phyloP scores from a whole-genome alignment of 2,329 filamentous ascomycete species.

The Juglanconis oblonga region DNA sequence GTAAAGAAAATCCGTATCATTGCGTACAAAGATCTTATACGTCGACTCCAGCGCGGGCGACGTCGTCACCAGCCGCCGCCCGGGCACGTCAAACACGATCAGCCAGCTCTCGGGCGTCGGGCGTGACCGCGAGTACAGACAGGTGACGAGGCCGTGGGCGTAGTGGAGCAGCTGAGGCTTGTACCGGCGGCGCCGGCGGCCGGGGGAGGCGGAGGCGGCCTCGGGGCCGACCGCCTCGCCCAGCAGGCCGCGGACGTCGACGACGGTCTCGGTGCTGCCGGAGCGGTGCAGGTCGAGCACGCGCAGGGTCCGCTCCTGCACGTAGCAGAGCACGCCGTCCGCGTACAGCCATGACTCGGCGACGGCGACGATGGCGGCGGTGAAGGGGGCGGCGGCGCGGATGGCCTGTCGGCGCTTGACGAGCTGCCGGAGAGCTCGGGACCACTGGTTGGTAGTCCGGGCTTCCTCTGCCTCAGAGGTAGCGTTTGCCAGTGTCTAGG shows the following conservation, averaged over 20 bases:
- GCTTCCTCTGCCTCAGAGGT: constrained; percentile 33
- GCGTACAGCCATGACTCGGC: constrained; percentile 61
- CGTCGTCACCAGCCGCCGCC: constrained; percentile 38
- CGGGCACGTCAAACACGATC: constrained; percentile 45
- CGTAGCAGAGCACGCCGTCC: constrained; percentile 64
- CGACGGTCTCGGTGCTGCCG: constrained; percentile 48
- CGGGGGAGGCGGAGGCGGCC: no score
- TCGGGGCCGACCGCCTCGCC: constrained; percentile 30
- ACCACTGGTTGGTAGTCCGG: constrained; percentile 35
- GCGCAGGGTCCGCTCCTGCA: constrained; percentile 47
- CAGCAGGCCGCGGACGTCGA: constrained; percentile 48
- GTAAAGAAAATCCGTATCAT: constrained; percentile 59
- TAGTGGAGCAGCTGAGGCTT: constrained; percentile 56
- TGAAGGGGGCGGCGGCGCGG: constrained; percentile 59
- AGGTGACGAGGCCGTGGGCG: constrained; percentile 54
- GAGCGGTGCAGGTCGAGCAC: constrained; percentile 56
- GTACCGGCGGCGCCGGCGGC: no score
- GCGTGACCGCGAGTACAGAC: constrained; percentile 46
- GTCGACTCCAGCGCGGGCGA: constrained; percentile 39
- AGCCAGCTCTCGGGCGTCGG: constrained; percentile 46
- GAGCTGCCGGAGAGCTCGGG: constrained; percentile 54
- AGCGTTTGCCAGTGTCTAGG: constrained; percentile 32
- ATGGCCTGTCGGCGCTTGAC: constrained; percentile 61
- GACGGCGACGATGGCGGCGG: constrained; percentile 56
- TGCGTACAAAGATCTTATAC: constrained; percentile 64